Conservation (phyloP, 2,329 filamentous ascomycete genomes). For the Ceratocystiopsis sp. region DNA sequence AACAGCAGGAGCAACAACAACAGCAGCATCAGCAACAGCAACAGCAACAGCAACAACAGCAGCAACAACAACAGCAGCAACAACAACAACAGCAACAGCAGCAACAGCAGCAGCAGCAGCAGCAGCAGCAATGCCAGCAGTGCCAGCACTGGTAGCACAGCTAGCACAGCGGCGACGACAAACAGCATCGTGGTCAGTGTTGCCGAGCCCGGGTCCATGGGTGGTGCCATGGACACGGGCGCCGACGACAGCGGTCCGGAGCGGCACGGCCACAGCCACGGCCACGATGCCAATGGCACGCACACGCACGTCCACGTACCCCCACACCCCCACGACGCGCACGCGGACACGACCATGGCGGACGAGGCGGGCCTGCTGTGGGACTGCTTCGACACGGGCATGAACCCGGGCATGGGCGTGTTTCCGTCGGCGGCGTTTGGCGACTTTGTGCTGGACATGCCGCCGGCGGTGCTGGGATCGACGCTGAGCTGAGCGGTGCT, state of each 20-base stretch:
- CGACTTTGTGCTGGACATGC: slow-evolving; percentile 1
- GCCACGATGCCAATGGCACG: too few relatives aligned
- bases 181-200: neutral
- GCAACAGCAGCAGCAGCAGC: too few relatives aligned
- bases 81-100: too few relatives aligned
- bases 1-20: too few relatives aligned
- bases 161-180: neutral
- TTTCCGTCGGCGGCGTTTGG: neutral
- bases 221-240: too few relatives aligned
- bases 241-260: neutral
- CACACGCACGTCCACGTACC: neutral
- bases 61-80: too few relatives aligned
- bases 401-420: slow-evolving; percentile 1
- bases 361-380: neutral
- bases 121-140: too few relatives aligned
- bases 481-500: neutral
- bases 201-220: too few relatives aligned
- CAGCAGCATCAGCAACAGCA: too few relatives aligned
- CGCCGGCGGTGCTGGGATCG: neutral
- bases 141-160: too few relatives aligned
- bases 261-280: neutral
- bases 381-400: slow-evolving; percentile 1
- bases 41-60: too few relatives aligned
- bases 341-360: neutral
- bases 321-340: neutral